phyloP scores from a whole-genome alignment of 768 basidiomycete genomes.

The Mycena vitilis region DNA sequence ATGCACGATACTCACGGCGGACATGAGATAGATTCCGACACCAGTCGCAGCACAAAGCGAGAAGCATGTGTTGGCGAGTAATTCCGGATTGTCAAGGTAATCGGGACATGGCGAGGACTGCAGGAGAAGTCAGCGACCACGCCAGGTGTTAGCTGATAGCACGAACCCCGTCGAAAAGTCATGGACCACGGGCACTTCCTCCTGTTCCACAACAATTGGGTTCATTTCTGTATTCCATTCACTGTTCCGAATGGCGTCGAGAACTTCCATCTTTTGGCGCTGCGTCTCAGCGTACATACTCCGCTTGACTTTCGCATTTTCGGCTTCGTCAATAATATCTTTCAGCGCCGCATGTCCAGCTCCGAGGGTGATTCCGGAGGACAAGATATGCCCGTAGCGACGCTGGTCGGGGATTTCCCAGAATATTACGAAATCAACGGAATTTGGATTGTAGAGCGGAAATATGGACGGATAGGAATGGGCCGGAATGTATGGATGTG shows the following conservation, averaged over 20 bases:
- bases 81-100: slow-evolving; percentile 74
- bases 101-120: slow-evolving; percentile 67
- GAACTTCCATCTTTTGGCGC: slow-evolving; percentile 73
- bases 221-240: slow-evolving; percentile 87
- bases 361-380: slow-evolving; percentile 73
- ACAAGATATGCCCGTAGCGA: slow-evolving; percentile 69
- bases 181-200: slow-evolving; percentile 59
- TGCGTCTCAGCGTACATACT: slow-evolving; percentile 94
- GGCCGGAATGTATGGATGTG: slow-evolving; percentile 69
- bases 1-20: slow-evolving; percentile 30
- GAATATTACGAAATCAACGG: slow-evolving; percentile 79
- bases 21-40: slow-evolving; percentile 39
- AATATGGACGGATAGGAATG: slow-evolving; percentile 70
- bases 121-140: slow-evolving; percentile 8
- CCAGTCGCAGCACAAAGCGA: slow-evolving; percentile 68
- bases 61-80: slow-evolving; percentile 72
- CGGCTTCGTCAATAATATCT: slow-evolving; percentile 68
- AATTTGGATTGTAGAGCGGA: slow-evolving; percentile 80
- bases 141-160: slow-evolving; percentile 4
- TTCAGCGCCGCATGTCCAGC: slow-evolving; percentile 76
- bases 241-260: slow-evolving; percentile 73
- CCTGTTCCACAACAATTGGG: slow-evolving; percentile 68
- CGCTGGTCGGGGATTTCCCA: slow-evolving; percentile 77
- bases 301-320: slow-evolving; percentile 74
- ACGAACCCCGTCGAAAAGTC: slow-evolving; percentile 81